Base-by-base conservation (phyloP, 768 basidiomycete species). In the Strobilomyces echinocephalus region DNA sequence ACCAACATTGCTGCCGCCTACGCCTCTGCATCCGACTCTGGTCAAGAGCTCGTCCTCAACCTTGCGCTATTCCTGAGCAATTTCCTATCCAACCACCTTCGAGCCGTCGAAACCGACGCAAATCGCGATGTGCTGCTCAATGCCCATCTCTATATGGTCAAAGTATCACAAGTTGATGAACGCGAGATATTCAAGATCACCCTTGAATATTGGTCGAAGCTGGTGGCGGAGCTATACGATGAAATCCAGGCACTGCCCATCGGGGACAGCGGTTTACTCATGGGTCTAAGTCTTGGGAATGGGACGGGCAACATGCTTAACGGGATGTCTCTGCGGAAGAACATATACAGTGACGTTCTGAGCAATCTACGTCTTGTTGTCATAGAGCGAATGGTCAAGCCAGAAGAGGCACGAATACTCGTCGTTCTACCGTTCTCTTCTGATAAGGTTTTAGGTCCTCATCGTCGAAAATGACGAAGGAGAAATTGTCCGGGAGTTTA, bases 401-500 rank as follows among this genome's bases (percentile, higher is more conserved):
- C 97, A 5, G 97, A 99, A 71, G 97, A 99, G 82, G 95, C 93
- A 55, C 38, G 79, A 49, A 59, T 41, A 14, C 36, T 28, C 14
- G 40, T 55, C 38, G 36, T 8, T 53, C 21, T 33, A 39, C 36
- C 33, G 34, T 38, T 55, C 42, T 36, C 28, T 36, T 26, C 52
- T 60, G 53, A 58, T 30, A 50, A 20, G 53, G 20, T 54, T 12
- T 16, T 50, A 97, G 94, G 95, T 98, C 8, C 77, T 99, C 45
- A 95, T 98, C 60, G 97, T 97, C 24, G 97, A 98, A 73, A 98
- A 99, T 64, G 97, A 99, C 58, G 97, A 99, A 70, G 97, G 97
- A 54, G 97, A 99, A 77, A 97, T 98, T 56, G 97, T 99, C 11
- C 85, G 97, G 56, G 97, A 99, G 70, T 97, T 97, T 72, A 91